phyloP scores from a whole-genome alignment of 2,329 filamentous ascomycete genomes.

The Calcarisporium arbuscula region DNA sequence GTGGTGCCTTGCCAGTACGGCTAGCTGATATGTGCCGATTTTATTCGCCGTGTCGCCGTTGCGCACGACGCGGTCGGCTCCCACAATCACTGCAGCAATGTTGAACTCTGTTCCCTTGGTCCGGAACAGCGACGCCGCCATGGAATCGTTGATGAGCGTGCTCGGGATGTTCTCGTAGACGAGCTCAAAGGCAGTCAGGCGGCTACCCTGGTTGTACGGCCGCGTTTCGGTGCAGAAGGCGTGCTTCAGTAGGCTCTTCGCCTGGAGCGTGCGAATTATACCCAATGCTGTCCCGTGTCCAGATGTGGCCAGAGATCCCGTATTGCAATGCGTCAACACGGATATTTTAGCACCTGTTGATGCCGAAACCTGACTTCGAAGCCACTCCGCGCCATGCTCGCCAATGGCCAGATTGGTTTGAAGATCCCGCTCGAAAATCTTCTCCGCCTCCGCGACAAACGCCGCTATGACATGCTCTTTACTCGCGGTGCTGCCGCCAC shows the following conservation, averaged over 20 bases:
- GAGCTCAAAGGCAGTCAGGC: conserved; percentile 93
- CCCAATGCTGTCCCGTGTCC: conserved; percentile 96
- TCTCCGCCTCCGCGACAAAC: conserved; percentile 76
- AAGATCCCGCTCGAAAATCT: conserved; percentile 81
- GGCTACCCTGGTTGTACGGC: conserved; percentile 95
- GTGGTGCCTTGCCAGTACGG: conserved; percentile 83
- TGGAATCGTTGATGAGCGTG: conserved; percentile 91
- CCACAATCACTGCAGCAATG: conserved; percentile 84
- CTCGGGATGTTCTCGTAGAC: conserved; percentile 87
- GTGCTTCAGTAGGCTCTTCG: conserved; percentile 60
- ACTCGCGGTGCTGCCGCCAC: conserved; percentile 34
- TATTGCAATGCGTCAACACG: conserved; percentile 97
- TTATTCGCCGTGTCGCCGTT: conserved; percentile 99
- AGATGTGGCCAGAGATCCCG: conserved; percentile 90
- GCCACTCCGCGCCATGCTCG: conserved; percentile 75
- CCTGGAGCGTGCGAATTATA: conserved; percentile 78
- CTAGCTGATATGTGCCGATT: conserved; percentile 89
- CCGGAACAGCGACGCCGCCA: conserved; percentile 80
- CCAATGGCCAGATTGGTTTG: conserved; percentile 85
- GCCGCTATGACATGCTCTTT: conserved; percentile 53
- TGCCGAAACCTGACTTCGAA: conserved; percentile 53
- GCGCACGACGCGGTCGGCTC: conserved; percentile 88
- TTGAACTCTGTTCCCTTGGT: conserved; percentile 55
- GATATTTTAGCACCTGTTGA: conserved; percentile 50
- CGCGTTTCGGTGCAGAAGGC: conserved; percentile 96